Evolutionary conservation across 192 early-diverging fungal genomes (phyloP), one percentile per base, ranked within the genome.

Genomic region (Linnemannia hyalina): DNA sequence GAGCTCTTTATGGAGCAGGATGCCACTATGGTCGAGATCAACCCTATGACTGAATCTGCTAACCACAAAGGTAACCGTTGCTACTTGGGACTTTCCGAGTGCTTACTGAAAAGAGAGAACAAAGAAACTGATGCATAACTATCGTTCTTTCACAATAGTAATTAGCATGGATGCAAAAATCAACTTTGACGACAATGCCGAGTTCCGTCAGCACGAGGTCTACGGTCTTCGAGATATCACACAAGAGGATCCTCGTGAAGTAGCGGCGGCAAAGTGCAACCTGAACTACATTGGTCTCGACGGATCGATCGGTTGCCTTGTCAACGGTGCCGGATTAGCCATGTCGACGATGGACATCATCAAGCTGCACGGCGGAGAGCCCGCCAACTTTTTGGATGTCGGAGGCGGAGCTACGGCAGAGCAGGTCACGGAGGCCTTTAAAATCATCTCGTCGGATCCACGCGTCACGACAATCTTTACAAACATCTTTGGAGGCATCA

Each of bases 291-390:
- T 99, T 94, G 98, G 99, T 80, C 92, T 99, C 70, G 97, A 99
- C 84, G 99, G 99, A 87, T 96, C 91, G 86, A 99, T 99, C 86
- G 98, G 99, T 78, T 99, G 99, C 89, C 93, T 99, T 38, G 96
- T 99, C 77, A 99, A 99, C 93, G 99, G 99, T 82, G 99, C 98
- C 68, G 99, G 99, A 86, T 93, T 99, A 46, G 99, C 99, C 90
- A 99, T 99, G 99, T 96, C 99, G 73, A 99, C 99, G 80, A 99
- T 99, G 99, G 99, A 99, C 90, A 99, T 99, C 87, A 99, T 99
- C 91, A 99, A 99, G 93, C 93, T 99, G 74, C 95, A 99, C 93
- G 98, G 98, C 75, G 99, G 99, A 63, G 96, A 97, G 82, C 99
- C 99, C 18, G 98, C 99, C 88, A 99, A 99, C 94, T 99, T 99